A percentile compares a stretch with the other conserved stretches of the same genome.
Conservation (phyloP, 768 basidiomycete genomes). For the Saitozyma sp. region DNA sequence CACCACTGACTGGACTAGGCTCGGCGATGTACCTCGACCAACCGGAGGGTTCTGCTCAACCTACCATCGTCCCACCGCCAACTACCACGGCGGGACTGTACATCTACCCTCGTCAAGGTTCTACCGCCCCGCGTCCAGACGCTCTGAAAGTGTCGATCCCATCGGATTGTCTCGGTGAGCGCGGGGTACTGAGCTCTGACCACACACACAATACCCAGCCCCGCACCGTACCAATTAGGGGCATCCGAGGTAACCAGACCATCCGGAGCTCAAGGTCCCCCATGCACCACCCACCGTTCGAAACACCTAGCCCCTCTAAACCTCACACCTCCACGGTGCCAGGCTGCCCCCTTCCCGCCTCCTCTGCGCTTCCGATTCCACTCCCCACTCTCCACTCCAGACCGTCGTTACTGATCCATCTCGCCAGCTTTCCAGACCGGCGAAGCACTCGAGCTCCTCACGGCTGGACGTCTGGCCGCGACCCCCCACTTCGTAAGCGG, state of each 20-base stretch:
- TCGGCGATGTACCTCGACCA: slow-evolving; percentile 78
- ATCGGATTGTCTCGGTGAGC: slow-evolving; percentile 51
- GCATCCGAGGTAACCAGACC: too few species aligned
- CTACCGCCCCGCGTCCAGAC: slow-evolving; percentile 57
- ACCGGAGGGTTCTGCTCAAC: slow-evolving; percentile 32
- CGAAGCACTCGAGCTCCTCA: slow-evolving; percentile 88
- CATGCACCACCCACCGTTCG: too few species aligned
- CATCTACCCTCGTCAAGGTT: slow-evolving; percentile 68
- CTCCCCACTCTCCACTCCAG: background rate
- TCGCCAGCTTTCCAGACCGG: slow-evolving; percentile 90
- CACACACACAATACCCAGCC: too few species aligned
- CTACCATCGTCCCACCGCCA: slow-evolving; percentile 64
- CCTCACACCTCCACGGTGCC: too few species aligned
- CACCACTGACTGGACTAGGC: slow-evolving; percentile 8
- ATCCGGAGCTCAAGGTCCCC: too few species aligned
- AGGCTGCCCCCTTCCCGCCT: too few species aligned
- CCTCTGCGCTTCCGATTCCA: too few species aligned
- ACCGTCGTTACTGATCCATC: slow-evolving; percentile 56
- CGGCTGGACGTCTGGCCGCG: slow-evolving; percentile 73
- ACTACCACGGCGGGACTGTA: slow-evolving; percentile 81
- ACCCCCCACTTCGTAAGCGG: slow-evolving; percentile 94
- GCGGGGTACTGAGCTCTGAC: too few species aligned
- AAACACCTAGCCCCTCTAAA: too few species aligned
- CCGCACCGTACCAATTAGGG: too few species aligned
- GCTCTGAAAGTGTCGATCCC: slow-evolving; percentile 86